Percentiles rank a stretch among this genome's conserved stretches.
Evolutionary conservation across 208 protist genomes (phyloP).

Genomic region (Leishmania braziliensis): DNA sequence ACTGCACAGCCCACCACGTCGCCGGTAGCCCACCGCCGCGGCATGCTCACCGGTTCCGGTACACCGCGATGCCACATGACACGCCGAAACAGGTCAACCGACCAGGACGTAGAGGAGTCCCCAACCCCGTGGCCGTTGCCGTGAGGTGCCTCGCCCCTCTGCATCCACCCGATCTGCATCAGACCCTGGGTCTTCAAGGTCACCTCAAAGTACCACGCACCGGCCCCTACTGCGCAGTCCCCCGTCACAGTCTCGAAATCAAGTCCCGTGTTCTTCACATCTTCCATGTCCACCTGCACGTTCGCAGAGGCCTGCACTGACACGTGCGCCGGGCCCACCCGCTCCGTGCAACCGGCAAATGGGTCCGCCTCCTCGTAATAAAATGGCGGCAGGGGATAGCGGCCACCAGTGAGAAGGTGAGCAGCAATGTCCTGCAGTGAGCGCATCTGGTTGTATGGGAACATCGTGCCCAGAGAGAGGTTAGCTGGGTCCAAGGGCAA

Average conservation of each 20-base stretch:
- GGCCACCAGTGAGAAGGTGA: slow-evolving; percentile 68
- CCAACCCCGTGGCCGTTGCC: slow-evolving; percentile 64
- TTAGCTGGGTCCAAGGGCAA: slow-evolving; percentile 84
- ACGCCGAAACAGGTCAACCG: slow-evolving; percentile 86
- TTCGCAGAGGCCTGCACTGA: slow-evolving; percentile 67
- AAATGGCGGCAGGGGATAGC: slow-evolving; percentile 76
- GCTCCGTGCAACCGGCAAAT: slow-evolving; percentile 73
- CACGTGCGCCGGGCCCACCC: slow-evolving; percentile 86
- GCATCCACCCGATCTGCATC: slow-evolving; percentile 92
- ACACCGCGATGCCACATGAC: slow-evolving; percentile 88
- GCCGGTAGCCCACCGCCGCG: slow-evolving; percentile 76
- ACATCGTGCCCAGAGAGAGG: slow-evolving; percentile 65
- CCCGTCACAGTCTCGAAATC: slow-evolving; percentile 76
- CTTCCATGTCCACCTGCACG: slow-evolving; percentile 73
- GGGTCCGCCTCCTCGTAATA: slow-evolving; percentile 87
- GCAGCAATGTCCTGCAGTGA: slow-evolving; percentile 83
- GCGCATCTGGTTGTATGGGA: slow-evolving; percentile 91
- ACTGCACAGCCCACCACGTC: slow-evolving; percentile 92
- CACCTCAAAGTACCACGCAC: slow-evolving; percentile 93
- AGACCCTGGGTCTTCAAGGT: slow-evolving; percentile 87
- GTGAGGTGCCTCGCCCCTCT: slow-evolving; percentile 31
- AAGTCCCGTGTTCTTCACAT: slow-evolving; percentile 73
- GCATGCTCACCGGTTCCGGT: slow-evolving; percentile 53
- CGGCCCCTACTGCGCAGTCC: slow-evolving; percentile 79
- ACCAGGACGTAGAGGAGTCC: slow-evolving; percentile 84